Conservation (phyloP, 2,329 filamentous ascomycete genomes). For the Alternaria atra region DNA sequence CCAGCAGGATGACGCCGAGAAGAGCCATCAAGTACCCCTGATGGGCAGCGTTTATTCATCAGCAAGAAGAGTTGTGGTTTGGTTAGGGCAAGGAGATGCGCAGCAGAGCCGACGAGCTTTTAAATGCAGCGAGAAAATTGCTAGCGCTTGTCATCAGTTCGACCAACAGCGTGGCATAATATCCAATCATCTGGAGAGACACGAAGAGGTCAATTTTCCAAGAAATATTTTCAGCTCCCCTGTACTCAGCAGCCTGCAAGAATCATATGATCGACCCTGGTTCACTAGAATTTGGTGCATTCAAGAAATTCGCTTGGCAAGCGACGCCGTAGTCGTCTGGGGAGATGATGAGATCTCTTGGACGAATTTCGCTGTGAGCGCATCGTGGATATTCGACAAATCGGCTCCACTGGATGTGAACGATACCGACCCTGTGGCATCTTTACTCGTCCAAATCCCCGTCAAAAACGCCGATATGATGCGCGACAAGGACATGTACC, state of each 20-base stretch:
- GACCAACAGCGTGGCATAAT: not conserved
- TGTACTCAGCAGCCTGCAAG: not conserved
- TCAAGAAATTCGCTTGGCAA: constrained; percentile 15
- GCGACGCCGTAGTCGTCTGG: constrained; percentile 6
- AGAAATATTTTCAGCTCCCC: not conserved
- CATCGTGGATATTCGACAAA: constrained; percentile 4
- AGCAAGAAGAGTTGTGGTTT: constrained; percentile 23
- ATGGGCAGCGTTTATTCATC: constrained; percentile 22
- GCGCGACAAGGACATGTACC: not conserved
- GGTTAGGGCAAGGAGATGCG: constrained; percentile 13
- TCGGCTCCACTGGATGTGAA: not conserved
- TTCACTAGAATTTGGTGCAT: constrained; percentile 19
- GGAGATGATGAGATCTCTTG: constrained; percentile 7
- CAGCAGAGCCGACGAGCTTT: not conserved
- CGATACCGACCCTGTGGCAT: not conserved
- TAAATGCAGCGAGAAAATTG: not conserved
- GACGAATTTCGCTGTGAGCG: constrained; percentile 1
- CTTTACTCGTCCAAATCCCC: not conserved
- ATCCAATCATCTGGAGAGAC: not conserved
- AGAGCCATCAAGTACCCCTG: constrained; percentile 18
- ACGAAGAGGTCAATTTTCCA: not conserved
- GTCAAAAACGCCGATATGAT: not conserved
- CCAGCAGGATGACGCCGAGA: constrained; percentile 19
- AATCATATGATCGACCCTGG: constrained; percentile 10
- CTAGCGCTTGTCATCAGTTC: not conserved